Evolutionary conservation across 441 rosid genomes (phyloP).

Genomic region (Bruguiera hainesii): DNA sequence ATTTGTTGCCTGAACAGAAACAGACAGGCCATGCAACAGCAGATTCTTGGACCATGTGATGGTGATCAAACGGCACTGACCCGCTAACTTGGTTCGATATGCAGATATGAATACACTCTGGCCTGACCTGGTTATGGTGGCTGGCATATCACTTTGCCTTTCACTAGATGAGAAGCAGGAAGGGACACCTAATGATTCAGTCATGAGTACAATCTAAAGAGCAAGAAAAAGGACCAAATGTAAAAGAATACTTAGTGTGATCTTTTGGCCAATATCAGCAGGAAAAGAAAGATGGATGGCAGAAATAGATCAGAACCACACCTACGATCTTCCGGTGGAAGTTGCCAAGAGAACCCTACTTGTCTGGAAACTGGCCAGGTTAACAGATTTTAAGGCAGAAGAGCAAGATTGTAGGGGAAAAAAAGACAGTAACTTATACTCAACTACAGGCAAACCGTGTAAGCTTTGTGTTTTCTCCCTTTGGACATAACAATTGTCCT

Average conservation of each 20-base stretch:
- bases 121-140: slow-evolving; percentile 45
- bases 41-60: slow-evolving; percentile 83
- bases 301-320: slow-evolving; percentile 4
- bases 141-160: slow-evolving; percentile 37
- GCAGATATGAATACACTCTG: slow-evolving; percentile 55
- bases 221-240: neutral
- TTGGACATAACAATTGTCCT: neutral
- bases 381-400: neutral
- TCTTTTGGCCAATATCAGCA: neutral
- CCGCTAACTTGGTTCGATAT: slow-evolving; percentile 50
- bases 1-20: slow-evolving; percentile 52
- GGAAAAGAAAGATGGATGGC: slow-evolving; percentile 11
- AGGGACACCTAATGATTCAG: slow-evolving; percentile 48
- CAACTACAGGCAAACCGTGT: slow-evolving; percentile 15
- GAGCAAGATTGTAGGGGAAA: neutral
- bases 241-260: neutral
- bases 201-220: slow-evolving; percentile 29
- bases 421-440: slow-evolving; percentile 21
- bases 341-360: neutral
- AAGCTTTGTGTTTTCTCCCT: slow-evolving; percentile 12
- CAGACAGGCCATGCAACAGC: slow-evolving; percentile 66
- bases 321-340: neutral
- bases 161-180: slow-evolving; percentile 51
- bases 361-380: neutral
- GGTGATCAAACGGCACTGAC: slow-evolving; percentile 49